Evolutionary conservation across 2,329 filamentous ascomycete genomes (phyloP).

Genomic region (Microsporum canis): DNA sequence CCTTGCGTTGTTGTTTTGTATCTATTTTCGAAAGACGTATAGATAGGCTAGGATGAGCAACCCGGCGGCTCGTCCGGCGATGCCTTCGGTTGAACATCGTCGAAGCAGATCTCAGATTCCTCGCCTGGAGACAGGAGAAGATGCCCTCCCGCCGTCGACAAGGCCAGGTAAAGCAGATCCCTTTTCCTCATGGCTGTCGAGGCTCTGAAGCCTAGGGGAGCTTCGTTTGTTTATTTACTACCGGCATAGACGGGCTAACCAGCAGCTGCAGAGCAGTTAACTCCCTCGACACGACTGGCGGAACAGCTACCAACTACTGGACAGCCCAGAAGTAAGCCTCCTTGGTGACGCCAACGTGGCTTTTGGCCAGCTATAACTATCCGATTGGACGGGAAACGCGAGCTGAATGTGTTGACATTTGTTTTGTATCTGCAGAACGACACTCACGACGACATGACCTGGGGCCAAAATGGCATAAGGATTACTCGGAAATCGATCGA

Average conservation of each 20-base stretch:
- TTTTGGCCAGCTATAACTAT: neutral
- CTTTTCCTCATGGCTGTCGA: neutral
- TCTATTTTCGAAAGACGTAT: neutral
- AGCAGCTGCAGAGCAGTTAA: neutral
- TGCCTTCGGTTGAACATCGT: neutral
- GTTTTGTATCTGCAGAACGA: constrained; percentile 3
- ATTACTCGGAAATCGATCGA: constrained; percentile 21
- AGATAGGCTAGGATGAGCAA: neutral
- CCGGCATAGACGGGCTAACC: neutral
- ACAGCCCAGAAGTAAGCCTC: neutral
- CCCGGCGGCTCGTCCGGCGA: neutral
- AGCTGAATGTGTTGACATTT: neutral
- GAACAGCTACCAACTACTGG: neutral
- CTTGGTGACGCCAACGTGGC: neutral
- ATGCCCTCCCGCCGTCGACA: neutral
- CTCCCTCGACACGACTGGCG: neutral
- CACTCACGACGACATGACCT: constrained; percentile 14
- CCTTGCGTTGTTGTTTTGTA: neutral
- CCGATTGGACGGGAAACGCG: neutral
- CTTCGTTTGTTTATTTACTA: neutral
- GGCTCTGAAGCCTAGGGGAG: neutral
- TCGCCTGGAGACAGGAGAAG: neutral
- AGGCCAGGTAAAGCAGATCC: neutral
- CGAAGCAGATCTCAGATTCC: neutral
- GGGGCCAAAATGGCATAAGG: constrained; percentile 27